These are phyloP conservation scores for Colletotrichum incanum DNA, from an alignment of 2,329 filamentous ascomycete species.

Conservation along the genomic window DNA sequence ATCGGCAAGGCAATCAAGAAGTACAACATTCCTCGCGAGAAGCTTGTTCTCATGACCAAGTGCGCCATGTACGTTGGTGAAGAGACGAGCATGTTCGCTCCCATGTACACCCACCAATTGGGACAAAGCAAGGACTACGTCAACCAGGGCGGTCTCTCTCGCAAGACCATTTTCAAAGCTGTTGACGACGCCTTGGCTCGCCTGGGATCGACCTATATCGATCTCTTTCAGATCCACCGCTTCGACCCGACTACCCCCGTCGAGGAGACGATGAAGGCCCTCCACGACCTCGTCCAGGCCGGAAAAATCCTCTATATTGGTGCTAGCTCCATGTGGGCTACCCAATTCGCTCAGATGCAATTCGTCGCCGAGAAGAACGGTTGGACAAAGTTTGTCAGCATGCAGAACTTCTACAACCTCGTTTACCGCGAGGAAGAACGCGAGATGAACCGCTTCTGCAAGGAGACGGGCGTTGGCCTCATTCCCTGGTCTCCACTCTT, in stretches of 20 bases:
- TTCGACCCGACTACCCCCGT: slow-evolving; percentile 67
- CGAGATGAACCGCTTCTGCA: slow-evolving; percentile 61
- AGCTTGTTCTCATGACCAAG: slow-evolving; percentile 77
- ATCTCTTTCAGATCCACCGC: slow-evolving; percentile 75
- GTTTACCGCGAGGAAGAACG: slow-evolving; percentile 72
- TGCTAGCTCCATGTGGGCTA: slow-evolving; percentile 40
- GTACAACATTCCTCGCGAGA: slow-evolving; percentile 74
- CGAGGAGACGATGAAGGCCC: slow-evolving; percentile 73
- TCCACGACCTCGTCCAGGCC: slow-evolving; percentile 71
- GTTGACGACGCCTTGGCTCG: slow-evolving; percentile 61
- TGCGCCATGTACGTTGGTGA: slow-evolving; percentile 45
- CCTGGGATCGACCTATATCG: slow-evolving; percentile 61
- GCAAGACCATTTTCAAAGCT: slow-evolving; percentile 52
- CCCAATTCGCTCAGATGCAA: slow-evolving; percentile 57
- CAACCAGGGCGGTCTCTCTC: slow-evolving; percentile 46
- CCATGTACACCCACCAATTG: background rate
- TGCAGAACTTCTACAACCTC: slow-evolving; percentile 71
- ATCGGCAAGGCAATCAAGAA: slow-evolving; percentile 76
- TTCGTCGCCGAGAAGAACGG: slow-evolving; percentile 66
- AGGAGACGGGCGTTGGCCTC: slow-evolving; percentile 57
- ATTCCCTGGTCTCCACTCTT: slow-evolving; percentile 42
- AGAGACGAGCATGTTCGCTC: slow-evolving; percentile 50
- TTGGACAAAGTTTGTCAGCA: slow-evolving; percentile 71
- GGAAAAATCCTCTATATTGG: slow-evolving; percentile 63
- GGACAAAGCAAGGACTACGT: slow-evolving; percentile 57